phyloP scores from a whole-genome alignment of 148 eudicot genomes.

The Rhododendron griersonianum region DNA sequence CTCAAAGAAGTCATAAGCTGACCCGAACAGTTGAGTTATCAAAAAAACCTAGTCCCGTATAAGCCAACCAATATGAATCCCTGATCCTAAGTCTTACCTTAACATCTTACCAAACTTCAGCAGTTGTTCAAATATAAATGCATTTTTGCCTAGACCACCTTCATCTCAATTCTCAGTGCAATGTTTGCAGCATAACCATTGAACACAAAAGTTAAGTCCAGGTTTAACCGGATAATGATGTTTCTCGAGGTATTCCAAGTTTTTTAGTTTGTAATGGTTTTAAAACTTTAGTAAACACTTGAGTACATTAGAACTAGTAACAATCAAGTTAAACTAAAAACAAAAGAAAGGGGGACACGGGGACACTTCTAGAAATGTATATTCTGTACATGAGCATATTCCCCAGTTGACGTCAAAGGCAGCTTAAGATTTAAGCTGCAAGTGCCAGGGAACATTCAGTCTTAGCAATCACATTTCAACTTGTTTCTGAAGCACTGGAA shows the following conservation, averaged over 20 bases:
- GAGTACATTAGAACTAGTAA: not conserved
- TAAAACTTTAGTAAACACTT: not conserved
- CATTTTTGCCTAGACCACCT: not conserved
- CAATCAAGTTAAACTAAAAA: not conserved
- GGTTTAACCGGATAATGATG: not conserved
- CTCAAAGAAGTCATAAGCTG: no score
- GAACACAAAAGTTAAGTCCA: not conserved
- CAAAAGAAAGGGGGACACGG: not conserved
- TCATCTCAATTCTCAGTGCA: not conserved
- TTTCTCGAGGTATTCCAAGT: not conserved
- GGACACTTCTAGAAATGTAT: not conserved
- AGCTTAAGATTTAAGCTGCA: not conserved
- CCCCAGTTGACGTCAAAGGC: not conserved
- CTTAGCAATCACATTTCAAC: not conserved
- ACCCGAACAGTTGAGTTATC: no score
- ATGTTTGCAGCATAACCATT: not conserved
- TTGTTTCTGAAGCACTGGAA: not conserved
- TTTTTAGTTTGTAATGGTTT: not conserved
- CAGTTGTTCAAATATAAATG: not conserved
- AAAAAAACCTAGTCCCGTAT: not conserved
- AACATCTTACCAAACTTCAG: not conserved
- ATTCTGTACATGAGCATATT: not conserved
- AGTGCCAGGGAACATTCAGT: not conserved
- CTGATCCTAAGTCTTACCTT: not conserved
- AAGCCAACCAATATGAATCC: not conserved